Percentiles rank a stretch among this genome's conserved stretches.
Conservation (phyloP, 2,329 filamentous ascomycete genomes). For the Penicillium sumatraense region DNA sequence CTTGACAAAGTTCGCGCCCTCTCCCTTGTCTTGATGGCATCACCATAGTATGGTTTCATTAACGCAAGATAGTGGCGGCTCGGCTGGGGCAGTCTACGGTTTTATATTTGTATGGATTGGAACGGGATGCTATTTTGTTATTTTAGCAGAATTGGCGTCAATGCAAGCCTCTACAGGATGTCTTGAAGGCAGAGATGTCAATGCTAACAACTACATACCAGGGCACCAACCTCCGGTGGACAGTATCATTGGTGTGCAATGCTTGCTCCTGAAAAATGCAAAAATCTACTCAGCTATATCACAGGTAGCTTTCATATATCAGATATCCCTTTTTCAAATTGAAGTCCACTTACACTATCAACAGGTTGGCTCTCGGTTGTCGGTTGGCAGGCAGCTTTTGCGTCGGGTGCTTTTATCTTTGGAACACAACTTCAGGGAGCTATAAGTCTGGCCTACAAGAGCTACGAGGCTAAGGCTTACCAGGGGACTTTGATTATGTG, state of each 20-base stretch:
- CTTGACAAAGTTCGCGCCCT: conserved; percentile 23
- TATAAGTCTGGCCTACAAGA: conserved; percentile 40
- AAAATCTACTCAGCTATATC: conserved; percentile 45
- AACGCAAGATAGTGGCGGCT: conserved; percentile 33
- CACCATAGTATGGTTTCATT: conserved; percentile 1
- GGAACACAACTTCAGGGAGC: conserved; percentile 44
- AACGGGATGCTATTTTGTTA: conserved; percentile 29
- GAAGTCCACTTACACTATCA: neutral
- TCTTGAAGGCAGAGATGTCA: no score
- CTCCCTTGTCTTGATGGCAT: neutral
- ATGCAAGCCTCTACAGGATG: conserved; percentile 33
- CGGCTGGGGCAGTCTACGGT: conserved; percentile 38
- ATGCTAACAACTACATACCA: conserved; percentile 11
- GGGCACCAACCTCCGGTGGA: conserved; percentile 40
- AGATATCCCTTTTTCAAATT: neutral
- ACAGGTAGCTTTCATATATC: conserved; percentile 27
- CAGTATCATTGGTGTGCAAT: conserved; percentile 49
- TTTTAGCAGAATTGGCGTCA: conserved; percentile 38
- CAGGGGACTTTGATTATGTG: conserved; percentile 56
- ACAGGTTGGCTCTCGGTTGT: conserved; percentile 47
- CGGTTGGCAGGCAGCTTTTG: conserved; percentile 50
- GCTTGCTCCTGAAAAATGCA: conserved; percentile 40
- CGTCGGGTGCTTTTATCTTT: conserved; percentile 39
- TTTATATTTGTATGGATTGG: conserved; percentile 40
- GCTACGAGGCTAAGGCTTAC: conserved; percentile 48